Conservation (phyloP, 305 asterid genomes). For the Salvia sclarea region DNA sequence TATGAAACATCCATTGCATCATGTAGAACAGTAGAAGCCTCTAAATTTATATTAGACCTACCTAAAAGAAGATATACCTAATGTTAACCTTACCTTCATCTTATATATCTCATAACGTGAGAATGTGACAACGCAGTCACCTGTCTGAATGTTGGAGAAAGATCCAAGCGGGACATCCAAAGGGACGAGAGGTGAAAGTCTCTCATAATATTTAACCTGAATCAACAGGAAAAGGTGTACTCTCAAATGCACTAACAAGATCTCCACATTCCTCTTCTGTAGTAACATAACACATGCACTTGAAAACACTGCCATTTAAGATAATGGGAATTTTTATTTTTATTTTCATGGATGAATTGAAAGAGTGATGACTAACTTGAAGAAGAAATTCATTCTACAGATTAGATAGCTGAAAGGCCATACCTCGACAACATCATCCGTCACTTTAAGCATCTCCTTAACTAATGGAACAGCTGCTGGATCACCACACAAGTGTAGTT, state of each 20-base stretch:
- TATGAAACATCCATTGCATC: neutral
- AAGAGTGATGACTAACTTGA: neutral
- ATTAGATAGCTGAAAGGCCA: constrained; percentile 11
- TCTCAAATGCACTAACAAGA: neutral
- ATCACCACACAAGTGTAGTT: constrained; percentile 96
- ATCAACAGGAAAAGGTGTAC: constrained; percentile 20
- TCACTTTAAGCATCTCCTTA: constrained; percentile 80
- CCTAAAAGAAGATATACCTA: constrained; percentile 7
- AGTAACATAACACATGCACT: neutral
- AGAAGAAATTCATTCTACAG: constrained; percentile 12
- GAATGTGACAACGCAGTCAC: constrained; percentile 93
- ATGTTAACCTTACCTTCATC: constrained; percentile 55
- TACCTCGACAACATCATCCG: constrained; percentile 76
- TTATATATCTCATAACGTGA: constrained; percentile 74
- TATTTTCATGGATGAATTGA: neutral
- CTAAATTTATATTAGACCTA: neutral
- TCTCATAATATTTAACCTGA: constrained; percentile 82
- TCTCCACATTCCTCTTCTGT: neutral
- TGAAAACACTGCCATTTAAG: neutral
- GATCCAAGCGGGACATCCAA: constrained; percentile 69
- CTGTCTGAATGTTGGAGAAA: constrained; percentile 63
- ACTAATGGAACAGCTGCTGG: constrained; percentile 89
- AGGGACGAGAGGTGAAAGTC: constrained; percentile 96
- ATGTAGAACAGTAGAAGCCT: constrained; percentile 13
- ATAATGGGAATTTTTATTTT: too few relatives aligned